phyloP scores from a whole-genome alignment of 257 asterid genomes.

The Solanum lycopersicoides region DNA sequence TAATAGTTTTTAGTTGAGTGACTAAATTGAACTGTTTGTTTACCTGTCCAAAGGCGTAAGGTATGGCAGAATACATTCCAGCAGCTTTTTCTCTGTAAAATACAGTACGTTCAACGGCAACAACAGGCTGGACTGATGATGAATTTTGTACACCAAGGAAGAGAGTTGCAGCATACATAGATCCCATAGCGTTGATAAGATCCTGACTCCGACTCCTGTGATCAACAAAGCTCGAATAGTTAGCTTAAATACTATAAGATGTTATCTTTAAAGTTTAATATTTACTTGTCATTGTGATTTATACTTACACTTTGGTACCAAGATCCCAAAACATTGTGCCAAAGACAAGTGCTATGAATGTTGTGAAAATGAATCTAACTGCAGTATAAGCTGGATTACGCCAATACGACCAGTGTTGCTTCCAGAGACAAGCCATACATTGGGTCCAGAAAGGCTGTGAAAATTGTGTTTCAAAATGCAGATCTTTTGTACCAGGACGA shows the following conservation, averaged over 20 bases:
- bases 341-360: conserved; percentile 42
- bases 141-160: neutral
- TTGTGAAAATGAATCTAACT: conserved; percentile 53
- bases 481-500: conserved; percentile 58
- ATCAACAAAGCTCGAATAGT: neutral
- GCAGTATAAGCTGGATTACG: conserved; percentile 72
- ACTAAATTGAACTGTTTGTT: neutral
- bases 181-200: neutral
- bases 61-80: neutral
- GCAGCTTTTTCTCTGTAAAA: neutral
- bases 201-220: neutral
- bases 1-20: neutral
- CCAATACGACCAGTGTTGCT: conserved; percentile 84
- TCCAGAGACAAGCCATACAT: conserved; percentile 81
- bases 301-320: conserved; percentile 46
- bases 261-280: neutral
- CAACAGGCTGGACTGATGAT: neutral
- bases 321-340: conserved; percentile 83
- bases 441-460: conserved; percentile 58
- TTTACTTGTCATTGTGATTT: neutral
- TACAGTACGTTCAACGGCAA: neutral
- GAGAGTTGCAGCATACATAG: neutral
- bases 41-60: neutral
- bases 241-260: neutral
- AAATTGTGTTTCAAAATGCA: conserved; percentile 38